Percentiles rank a stretch among this genome's conserved stretches.
phyloP scores from a whole-genome alignment of 2,329 filamentous ascomycete genomes.

The Metarhizium album region DNA sequence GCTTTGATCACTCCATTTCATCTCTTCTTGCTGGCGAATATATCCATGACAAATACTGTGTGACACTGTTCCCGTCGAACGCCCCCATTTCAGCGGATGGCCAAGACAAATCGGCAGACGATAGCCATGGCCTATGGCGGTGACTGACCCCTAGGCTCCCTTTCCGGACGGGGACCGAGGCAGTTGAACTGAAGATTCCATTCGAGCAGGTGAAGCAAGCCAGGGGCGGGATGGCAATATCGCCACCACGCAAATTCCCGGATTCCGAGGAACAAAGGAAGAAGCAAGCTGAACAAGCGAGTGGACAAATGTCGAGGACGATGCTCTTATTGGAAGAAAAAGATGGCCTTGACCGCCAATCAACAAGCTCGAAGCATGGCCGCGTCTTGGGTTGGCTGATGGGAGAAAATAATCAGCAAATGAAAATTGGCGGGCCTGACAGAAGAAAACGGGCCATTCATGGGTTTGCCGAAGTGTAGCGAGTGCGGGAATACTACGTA shows the following conservation, averaged over 20 bases:
- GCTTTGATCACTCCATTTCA: slow-evolving; percentile 2
- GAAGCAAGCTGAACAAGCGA: slow-evolving; percentile 2
- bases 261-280: too few species aligned
- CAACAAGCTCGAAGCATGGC: slow-evolving; percentile 4
- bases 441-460: not conserved
- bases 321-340: slow-evolving; percentile 7
- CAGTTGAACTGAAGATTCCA: too few species aligned
- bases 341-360: slow-evolving; percentile 1
- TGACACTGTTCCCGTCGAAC: not conserved
- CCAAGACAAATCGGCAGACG: not conserved
- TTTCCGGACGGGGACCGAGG: too few species aligned
- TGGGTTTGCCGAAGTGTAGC: too few species aligned
- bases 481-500: too few species aligned
- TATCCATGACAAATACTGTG: not conserved
- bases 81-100: not conserved
- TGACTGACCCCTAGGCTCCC: too few species aligned
- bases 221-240: too few species aligned
- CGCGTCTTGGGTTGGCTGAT: not conserved
- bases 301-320: not conserved
- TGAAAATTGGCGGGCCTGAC: slow-evolving; percentile 3
- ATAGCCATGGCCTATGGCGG: not conserved
- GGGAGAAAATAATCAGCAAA: slow-evolving; percentile 10
- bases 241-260: too few species aligned
- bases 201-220: too few species aligned
- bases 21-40: not conserved